These are phyloP conservation scores for Globisporangium spiculum DNA, from an alignment of 352 stramenopile genomes.

Conservation along the genomic window DNA sequence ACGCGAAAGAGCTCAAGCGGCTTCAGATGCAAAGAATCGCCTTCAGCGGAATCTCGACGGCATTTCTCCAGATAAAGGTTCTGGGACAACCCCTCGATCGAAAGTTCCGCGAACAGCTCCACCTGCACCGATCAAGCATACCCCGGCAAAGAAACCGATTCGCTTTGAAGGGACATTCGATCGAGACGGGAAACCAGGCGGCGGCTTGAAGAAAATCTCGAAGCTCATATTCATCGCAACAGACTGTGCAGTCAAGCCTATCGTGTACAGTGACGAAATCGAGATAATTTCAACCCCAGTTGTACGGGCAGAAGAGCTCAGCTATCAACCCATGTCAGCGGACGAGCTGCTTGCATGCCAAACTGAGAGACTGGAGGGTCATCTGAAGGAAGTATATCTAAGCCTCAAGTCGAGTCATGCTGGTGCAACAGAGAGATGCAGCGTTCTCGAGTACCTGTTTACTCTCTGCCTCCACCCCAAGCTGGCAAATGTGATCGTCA, in stretches of 20 bases:
- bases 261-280: conserved; percentile 55
- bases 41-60: conserved; percentile 3
- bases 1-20: not conserved
- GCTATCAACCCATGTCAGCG: conserved; percentile 36
- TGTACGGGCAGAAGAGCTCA: conserved; percentile 28
- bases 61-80: not conserved
- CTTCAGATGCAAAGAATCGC: not conserved
- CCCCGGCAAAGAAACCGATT: conserved; percentile 1
- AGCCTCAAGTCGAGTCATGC: conserved; percentile 45
- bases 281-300: conserved; percentile 30
- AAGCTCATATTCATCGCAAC: conserved; percentile 58
- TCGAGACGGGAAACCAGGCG: conserved; percentile 27
- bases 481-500: conserved; percentile 79
- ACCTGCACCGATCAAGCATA: conserved; percentile 8
- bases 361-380: conserved; percentile 54
- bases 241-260: conserved; percentile 60
- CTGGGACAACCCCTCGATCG: not conserved
- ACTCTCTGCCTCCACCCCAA: conserved; percentile 46
- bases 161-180: conserved; percentile 32
- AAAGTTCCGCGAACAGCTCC: conserved; percentile 33
- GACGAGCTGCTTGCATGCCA: conserved; percentile 40
- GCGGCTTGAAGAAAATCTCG: conserved; percentile 38
- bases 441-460: conserved; percentile 60
- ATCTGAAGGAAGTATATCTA: conserved; percentile 77
- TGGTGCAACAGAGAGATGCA: conserved; percentile 30